Evolutionary conservation across 2,329 filamentous ascomycete genomes (phyloP), one percentile per base, ranked within the genome.

Genomic region (Pseudogymnoascus sp.): DNA sequence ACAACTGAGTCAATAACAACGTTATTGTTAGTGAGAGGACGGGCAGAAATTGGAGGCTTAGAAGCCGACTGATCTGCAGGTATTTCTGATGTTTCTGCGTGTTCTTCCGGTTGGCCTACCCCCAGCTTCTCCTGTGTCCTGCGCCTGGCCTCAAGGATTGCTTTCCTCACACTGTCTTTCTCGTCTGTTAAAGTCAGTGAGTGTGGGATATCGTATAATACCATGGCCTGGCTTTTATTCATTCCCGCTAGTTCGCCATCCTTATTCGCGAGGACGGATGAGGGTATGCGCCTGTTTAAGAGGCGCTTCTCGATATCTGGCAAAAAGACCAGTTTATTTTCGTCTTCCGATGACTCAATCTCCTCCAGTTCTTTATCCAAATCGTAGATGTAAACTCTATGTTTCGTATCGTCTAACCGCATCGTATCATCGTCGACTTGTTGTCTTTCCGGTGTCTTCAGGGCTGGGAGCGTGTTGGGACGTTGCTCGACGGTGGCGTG

Each of bases 331-430:
- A 96, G 82, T 68, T 79, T 82, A 68, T 83, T 82, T 22, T 84
- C 79, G 65, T 82, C 80, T 63, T 86, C 81, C 43, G 84, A 79
- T 59, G 81, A 78, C 65, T 89, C 85, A 28, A 82, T 78, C 67
- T 88, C 86, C 12, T 88, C 88, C 56, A 98, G 83, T 76, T 98
- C 93, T 69, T 89, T 89, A 72, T 96, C 92, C 8, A 99, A 81
- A 75, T 96, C 87, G 79, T 93, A 88, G 69, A 99, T 92, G 80
- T 95, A 97, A 65, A 97, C 86, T 72, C 89, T 90, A 78, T 96
- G 82, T 70, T 90, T 89, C 33, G 90, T 70, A 76, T 96, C 88
- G 76, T 98, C 93, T 65, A 98, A 74, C 63, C 89, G 83, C 93
- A 98, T 97, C 63, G 75, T 72, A 68, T 91, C 88, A 66, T 84